Conservation (phyloP, 1,284 basidiomycete genomes). For the Cutaneotrichosporon sp. region DNA sequence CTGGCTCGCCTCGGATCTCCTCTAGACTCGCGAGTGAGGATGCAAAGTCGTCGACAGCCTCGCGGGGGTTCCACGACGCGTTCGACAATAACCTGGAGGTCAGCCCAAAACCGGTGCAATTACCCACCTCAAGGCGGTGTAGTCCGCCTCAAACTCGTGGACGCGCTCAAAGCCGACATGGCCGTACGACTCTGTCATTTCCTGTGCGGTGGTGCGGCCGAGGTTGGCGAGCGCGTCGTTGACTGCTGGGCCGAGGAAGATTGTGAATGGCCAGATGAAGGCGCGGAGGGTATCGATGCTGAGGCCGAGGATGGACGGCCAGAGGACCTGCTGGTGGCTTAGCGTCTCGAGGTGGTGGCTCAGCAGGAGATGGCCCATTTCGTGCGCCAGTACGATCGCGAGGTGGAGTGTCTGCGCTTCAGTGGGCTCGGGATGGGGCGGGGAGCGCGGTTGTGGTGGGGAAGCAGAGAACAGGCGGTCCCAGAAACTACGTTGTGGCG, state of each 20-base stretch:
- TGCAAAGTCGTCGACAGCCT: constrained; percentile 33
- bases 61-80: constrained; percentile 73
- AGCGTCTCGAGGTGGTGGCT: constrained; percentile 84
- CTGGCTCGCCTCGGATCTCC: constrained; percentile 29
- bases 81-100: constrained; percentile 68
- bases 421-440: constrained; percentile 54
- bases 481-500: constrained; percentile 10
- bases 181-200: constrained; percentile 61
- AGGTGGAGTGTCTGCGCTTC: constrained; percentile 73
- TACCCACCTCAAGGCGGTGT: constrained; percentile 71
- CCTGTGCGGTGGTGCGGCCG: constrained; percentile 66
- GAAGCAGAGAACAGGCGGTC: constrained; percentile 18
- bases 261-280: constrained; percentile 75
- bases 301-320: constrained; percentile 72
- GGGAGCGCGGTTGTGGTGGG: constrained; percentile 36
- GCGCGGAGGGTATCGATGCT: constrained; percentile 67
- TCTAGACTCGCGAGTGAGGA: constrained; percentile 31
- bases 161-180: constrained; percentile 57
- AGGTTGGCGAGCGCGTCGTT: constrained; percentile 80
- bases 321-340: constrained; percentile 70
- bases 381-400: constrained; percentile 78
- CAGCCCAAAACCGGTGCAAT: background rate
- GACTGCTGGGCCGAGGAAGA: constrained; percentile 82
- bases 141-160: constrained; percentile 81
- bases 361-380: constrained; percentile 77